Percentiles rank a stretch among this genome's conserved stretches.
phyloP scores from a whole-genome alignment of 2,329 filamentous ascomycete genomes.

The Exutisphaerella laricina region DNA sequence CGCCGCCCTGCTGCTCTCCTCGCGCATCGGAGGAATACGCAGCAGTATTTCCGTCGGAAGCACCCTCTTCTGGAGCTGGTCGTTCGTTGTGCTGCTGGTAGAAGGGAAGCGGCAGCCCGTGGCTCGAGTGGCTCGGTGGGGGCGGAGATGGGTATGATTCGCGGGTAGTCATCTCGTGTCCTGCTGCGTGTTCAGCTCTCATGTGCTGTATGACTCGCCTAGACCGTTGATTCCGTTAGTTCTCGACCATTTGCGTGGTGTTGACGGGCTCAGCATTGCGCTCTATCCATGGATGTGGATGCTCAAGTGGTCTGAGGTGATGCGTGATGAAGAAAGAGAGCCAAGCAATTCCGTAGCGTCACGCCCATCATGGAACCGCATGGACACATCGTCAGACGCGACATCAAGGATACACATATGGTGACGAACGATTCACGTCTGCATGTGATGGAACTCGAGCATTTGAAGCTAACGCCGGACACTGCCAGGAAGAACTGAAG shows the following conservation, averaged over 20 bases:
- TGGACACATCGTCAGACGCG: neutral
- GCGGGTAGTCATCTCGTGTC: slow-evolving; percentile 7
- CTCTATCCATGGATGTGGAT: too few relatives aligned
- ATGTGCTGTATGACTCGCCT: neutral
- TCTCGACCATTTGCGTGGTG: slow-evolving; percentile 3
- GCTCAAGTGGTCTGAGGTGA: too few relatives aligned
- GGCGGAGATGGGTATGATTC: slow-evolving; percentile 8
- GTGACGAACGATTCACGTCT: too few relatives aligned
- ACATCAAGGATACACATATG: too few relatives aligned
- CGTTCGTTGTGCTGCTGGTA: slow-evolving; percentile 8
- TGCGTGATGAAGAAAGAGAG: too few relatives aligned
- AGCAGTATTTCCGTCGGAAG: too few relatives aligned
- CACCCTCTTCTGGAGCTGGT: slow-evolving; percentile 1
- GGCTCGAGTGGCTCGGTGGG: slow-evolving; percentile 3
- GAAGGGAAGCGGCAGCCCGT: slow-evolving; percentile 13
- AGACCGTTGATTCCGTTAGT: neutral
- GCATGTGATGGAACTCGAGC: too few relatives aligned
- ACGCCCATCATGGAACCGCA: neutral
- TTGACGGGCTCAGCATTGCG: neutral
- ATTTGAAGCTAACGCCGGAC: too few relatives aligned
- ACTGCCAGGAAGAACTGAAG: too few relatives aligned
- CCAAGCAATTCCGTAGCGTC: too few relatives aligned
- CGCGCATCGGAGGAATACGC: too few relatives aligned
- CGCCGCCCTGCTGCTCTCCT: neutral
- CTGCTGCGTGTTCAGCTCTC: too few relatives aligned